Evolutionary conservation across 192 early-diverging fungal genomes (phyloP).

Genomic region (Linnemannia schmuckeri): DNA sequence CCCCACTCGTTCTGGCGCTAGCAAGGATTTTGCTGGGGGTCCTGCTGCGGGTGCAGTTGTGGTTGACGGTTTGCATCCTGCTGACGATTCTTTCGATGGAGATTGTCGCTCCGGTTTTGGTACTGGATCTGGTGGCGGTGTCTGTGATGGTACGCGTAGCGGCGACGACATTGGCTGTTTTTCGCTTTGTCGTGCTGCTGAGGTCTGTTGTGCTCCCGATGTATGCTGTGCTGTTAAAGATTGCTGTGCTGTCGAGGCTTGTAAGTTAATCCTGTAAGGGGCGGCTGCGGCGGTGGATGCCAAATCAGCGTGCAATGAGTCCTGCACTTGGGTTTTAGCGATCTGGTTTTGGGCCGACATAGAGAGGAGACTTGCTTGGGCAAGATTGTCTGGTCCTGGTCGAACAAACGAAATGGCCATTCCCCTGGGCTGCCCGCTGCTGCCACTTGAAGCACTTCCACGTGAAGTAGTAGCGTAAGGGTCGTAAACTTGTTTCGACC

Average conservation of each 20-base stretch:
- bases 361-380: constrained; percentile 1
- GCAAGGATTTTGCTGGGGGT: neutral
- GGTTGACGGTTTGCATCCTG: neutral
- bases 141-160: neutral
- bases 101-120: neutral
- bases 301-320: neutral
- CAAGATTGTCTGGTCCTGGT: neutral
- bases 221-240: neutral
- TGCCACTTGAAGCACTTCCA: neutral
- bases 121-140: neutral
- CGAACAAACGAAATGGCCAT: neutral
- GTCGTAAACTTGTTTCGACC: neutral
- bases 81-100: neutral
- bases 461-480: neutral
- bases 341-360: neutral
- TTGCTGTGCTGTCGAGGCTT: neutral
- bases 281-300: neutral
- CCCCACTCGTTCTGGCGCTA: neutral
- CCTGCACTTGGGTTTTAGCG: neutral
- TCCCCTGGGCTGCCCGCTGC: neutral
- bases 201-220: neutral
- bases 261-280: neutral
- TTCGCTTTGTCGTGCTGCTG: neutral
- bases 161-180: too few species aligned
- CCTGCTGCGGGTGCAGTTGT: neutral